Percentiles rank a stretch among this genome's conserved stretches.
Conservation (phyloP, 2,329 filamentous ascomycete species). For the Didymella glomerata region DNA sequence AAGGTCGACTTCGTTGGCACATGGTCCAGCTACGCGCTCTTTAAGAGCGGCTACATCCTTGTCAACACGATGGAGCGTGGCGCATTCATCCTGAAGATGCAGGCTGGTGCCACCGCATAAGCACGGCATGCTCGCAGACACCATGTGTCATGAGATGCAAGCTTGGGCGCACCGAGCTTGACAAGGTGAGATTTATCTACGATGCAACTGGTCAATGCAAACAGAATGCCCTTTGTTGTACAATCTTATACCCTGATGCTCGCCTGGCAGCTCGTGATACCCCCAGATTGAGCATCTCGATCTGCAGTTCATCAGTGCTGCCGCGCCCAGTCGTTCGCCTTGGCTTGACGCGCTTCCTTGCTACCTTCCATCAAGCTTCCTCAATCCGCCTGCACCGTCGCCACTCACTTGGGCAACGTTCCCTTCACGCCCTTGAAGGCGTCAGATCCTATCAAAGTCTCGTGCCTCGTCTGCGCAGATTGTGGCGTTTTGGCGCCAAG, state of each 20-base stretch:
- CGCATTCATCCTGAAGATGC: conserved; percentile 49
- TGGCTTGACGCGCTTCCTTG: neutral
- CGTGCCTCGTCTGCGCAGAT: conserved; percentile 20
- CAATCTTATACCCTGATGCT: no score
- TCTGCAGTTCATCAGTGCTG: conserved; percentile 7
- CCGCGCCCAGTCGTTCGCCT: neutral
- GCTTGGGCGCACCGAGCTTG: conserved; percentile 2
- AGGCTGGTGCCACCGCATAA: conserved; percentile 33
- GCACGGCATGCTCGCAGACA: neutral
- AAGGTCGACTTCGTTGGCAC: conserved; percentile 54
- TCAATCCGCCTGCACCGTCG: conserved; percentile 4
- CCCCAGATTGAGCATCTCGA: neutral
- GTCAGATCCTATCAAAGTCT: conserved; percentile 6
- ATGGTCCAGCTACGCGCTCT: conserved; percentile 55
- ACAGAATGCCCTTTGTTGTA: conserved; percentile 1
- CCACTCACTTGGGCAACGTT: conserved; percentile 17
- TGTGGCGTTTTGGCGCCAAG: conserved; percentile 28
- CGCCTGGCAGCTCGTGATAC: conserved; percentile 8
- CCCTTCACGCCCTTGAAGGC: conserved; percentile 1
- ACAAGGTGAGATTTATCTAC: neutral
- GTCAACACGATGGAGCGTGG: conserved; percentile 55
- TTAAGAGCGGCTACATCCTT: conserved; percentile 52
- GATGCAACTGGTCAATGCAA: conserved; percentile 1
- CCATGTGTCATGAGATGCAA: conserved; percentile 5
- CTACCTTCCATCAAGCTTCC: conserved; percentile 13